A percentile compares a stretch with the other conserved stretches of the same genome.
Evolutionary conservation across 2,329 filamentous ascomycete species (phyloP).

Genomic region (Aciculosporium take): DNA sequence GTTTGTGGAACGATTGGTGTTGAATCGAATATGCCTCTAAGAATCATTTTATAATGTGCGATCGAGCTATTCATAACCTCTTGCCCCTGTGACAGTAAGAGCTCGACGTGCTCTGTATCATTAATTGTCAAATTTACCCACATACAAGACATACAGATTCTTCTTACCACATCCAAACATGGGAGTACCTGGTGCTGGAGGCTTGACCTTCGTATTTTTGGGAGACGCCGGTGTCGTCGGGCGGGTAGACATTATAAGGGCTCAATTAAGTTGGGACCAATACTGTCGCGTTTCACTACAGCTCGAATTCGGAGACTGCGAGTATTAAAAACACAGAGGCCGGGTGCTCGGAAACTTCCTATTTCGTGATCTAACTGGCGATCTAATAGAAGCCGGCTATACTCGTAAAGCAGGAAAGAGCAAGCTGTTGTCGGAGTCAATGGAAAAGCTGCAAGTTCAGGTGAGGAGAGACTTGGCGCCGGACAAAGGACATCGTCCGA

Average conservation of each 20-base stretch:
- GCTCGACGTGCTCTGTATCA: constrained; percentile 53
- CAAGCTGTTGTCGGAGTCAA: background rate
- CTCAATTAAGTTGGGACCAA: background rate
- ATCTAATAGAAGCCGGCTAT: background rate
- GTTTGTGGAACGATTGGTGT: constrained; percentile 52
- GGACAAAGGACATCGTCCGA: background rate
- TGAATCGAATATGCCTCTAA: constrained; percentile 56
- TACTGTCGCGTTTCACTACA: background rate
- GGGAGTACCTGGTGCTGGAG: constrained; percentile 41
- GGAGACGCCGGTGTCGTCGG: constrained; percentile 38
- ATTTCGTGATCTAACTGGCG: background rate
- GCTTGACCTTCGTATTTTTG: constrained; percentile 46
- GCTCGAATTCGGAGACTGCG: background rate
- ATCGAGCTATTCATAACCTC: constrained; percentile 55
- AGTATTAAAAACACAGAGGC: background rate
- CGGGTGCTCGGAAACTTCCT: background rate
- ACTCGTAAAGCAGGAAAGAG: background rate
- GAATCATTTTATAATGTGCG: constrained; percentile 56
- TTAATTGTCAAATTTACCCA: background rate
- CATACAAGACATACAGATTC: background rate
- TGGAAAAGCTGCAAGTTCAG: background rate
- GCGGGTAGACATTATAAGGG: constrained; percentile 27
- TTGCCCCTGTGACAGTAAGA: constrained; percentile 45
- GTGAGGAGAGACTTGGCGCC: background rate
- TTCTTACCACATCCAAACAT: constrained; percentile 49